Evolutionary conservation across 139 green algal genomes (phyloP), one percentile per base, ranked within the genome.

Genomic region (Picochlorum sp.): DNA sequence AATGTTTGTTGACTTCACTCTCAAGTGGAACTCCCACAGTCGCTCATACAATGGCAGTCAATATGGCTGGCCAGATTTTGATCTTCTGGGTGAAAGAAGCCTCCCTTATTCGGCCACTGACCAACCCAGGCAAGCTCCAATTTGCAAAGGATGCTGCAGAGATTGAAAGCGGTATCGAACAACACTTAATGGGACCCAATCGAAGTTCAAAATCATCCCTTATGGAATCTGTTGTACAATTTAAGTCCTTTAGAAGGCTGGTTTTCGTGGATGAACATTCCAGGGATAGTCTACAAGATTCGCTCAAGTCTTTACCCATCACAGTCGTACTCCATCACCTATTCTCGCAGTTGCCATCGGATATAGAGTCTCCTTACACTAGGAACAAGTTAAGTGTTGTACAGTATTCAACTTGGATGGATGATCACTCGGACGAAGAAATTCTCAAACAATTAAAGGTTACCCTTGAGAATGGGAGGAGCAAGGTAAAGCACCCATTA

Each of bases 321-420:
- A n/a, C 22, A 14, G 39, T n/a, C 39, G 81, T 86, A 32, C 70
- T 93, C 55, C 81, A 93, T 57, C 91, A 96, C 69, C 66, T 96
- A 18, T 96, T 87, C 70, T 84, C 72, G 4, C 77, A 81, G 37
- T 74, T 70, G 14, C 85, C 88, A 0, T 8, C 71, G 0, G 54
- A 60, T 8, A 56, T 97, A 33, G 35, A 83, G 61, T 81, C 82
- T 18, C 91, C 90, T 0, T 76, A 91, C 54, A 63, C 81, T 57
- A 78, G 79, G 5, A 80, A 68, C 9, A 70, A 78, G 7, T 63
- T 96, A 16, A 81, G 74, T 0, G 68, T 73, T 13, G 55, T 58
- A 10, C 70, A 81, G 68, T 97, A 95, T 74, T 96, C 87, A 0
- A 55, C 86, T 5, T 98, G 90, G 90, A 73, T 97, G 58, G 90